Base-by-base conservation (phyloP, 164 flowering plant species). In the Cinnamomum micranthum region DNA sequence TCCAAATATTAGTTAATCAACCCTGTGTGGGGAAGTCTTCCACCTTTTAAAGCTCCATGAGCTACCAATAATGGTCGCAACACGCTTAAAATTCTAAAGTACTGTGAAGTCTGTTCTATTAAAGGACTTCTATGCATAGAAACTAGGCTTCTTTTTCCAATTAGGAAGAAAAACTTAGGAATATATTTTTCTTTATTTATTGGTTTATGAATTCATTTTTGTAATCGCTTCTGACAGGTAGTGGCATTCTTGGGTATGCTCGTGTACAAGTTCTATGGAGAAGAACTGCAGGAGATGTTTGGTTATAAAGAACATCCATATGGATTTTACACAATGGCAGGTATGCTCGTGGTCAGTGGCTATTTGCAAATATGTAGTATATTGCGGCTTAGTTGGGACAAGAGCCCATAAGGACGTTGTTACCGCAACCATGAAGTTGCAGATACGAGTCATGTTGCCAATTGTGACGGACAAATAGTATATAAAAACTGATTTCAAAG, bases 261-360 rank as follows among this genome's bases (percentile, higher is more conserved):
- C 69, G 91, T 96, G 25, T 96, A 96, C 90, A 94, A 92, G 74
- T 94, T 91, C 71, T 94, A 96, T 76, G 99, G 98, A 2, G 97
- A 90, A 71, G 97, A 96, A 77, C 85, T 96, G 65, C 87, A 91
- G 71, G 98, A 96, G 84, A 96, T 96, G 98, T 96, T 96, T 88
- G 99, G 97, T 65, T 96, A 96, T 81, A 97, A 90, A 74, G 97
- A 96, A 79, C 98, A 96, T 79, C 99, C 98, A 19, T 92, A 92
- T 84, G 99, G 88, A 47, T 94, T 96, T 81, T 96, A 96, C 75
- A 79, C 89, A 13, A 89, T 94, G 95, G 99, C 97, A 63, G 99
- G 99, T 96, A 86, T 73, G 75, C 51, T 73, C 13, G 11, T 41
- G 47, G 9, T 41, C 11, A 41, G 47, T 41, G 47, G 47, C 47